Evolutionary conservation across 139 green algal genomes (phyloP).

Genomic region (Chlorella sp.): DNA sequence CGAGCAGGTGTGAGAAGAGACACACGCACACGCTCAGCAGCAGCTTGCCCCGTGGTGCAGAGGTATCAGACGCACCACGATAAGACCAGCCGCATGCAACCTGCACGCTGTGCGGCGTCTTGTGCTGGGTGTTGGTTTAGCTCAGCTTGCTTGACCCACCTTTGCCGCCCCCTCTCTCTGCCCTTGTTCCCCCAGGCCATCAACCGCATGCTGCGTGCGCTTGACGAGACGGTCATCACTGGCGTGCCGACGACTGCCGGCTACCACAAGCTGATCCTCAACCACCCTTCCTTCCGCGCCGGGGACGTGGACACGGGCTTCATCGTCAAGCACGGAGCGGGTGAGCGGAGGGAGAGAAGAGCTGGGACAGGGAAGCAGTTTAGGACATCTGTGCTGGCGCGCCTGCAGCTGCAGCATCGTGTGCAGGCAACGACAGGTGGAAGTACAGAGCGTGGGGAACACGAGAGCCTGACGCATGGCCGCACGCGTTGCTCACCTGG

Average conservation of each 20-base stretch:
- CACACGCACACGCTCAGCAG: no score
- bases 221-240: conserved; percentile 63
- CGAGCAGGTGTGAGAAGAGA: conserved; percentile 40
- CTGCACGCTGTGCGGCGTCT: not conserved
- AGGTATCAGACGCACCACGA: no score
- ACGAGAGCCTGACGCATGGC: not conserved
- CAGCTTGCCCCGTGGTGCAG: no score
- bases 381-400: not conserved
- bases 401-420: not conserved
- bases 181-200: conserved; percentile 51
- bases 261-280: conserved; percentile 86
- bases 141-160: not conserved
- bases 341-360: not conserved
- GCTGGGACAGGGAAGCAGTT: not conserved
- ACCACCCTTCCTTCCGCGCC: conserved; percentile 22
- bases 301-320: conserved; percentile 79
- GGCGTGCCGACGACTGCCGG: conserved; percentile 84
- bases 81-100: no score
- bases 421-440: no score
- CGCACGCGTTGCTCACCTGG: not conserved
- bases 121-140: not conserved
- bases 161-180: not conserved
- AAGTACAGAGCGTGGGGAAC: no score
- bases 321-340: conserved; percentile 72
- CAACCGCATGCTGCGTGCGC: conserved; percentile 72